These are phyloP conservation scores for Exophiala spinifera DNA, from an alignment of 2,329 filamentous ascomycete species.

Conservation along the genomic window DNA sequence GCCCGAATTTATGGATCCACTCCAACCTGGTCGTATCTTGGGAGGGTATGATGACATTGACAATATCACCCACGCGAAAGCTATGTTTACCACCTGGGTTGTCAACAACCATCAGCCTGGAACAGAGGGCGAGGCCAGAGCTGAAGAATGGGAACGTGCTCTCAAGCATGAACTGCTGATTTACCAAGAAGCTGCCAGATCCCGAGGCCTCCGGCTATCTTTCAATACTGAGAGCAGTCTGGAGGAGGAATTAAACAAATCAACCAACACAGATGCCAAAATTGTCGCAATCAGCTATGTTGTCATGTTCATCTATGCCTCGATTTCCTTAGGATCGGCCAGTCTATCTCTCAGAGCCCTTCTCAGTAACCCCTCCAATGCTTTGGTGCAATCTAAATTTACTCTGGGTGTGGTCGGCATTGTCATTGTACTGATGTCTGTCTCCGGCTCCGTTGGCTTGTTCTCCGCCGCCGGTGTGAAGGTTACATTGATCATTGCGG, in stretches of 20 bases:
- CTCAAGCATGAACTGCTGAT: conserved; percentile 70
- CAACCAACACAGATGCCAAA: conserved; percentile 95
- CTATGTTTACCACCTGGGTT: conserved; percentile 91
- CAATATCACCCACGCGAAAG: conserved; percentile 62
- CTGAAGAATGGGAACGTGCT: conserved; percentile 85
- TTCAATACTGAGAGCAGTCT: conserved; percentile 95
- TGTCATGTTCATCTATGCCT: conserved; percentile 98
- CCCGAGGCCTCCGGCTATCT: conserved; percentile 78
- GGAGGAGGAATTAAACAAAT: conserved; percentile 95
- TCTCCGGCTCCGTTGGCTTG: conserved; percentile 87
- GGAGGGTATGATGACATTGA: conserved; percentile 70
- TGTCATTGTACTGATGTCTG: conserved; percentile 94
- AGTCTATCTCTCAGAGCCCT: conserved; percentile 74
- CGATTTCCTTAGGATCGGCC: conserved; percentile 84
- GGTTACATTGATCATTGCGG: conserved; percentile 94
- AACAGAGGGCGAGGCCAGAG: conserved; percentile 64
- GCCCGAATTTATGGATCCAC: conserved; percentile 82
- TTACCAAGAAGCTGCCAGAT: conserved; percentile 74
- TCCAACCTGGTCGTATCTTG: conserved; percentile 80
- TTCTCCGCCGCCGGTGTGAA: conserved; percentile 91
- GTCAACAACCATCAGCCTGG: conserved; percentile 80
- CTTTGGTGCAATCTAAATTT: conserved; percentile 94
- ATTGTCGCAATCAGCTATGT: conserved; percentile 96
- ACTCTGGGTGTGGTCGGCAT: conserved; percentile 93
- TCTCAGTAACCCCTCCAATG: conserved; percentile 74